Conservation (phyloP, 1,139 yeast species). For the Yamadazyma sp. region DNA sequence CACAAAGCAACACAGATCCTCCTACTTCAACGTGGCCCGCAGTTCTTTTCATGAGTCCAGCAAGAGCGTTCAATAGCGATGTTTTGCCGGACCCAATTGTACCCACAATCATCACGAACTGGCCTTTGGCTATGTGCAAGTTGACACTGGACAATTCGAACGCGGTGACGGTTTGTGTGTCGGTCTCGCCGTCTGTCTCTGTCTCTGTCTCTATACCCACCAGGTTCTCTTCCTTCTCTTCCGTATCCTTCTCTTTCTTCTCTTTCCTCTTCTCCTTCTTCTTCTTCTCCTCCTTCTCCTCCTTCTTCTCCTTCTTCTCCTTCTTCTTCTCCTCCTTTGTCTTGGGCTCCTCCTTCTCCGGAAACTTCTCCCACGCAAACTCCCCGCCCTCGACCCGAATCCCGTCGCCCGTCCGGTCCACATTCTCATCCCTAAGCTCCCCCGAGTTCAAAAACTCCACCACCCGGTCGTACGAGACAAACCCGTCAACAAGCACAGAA, state of each 20-base stretch:
- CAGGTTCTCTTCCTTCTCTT: conserved; percentile 11
- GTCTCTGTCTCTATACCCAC: no score
- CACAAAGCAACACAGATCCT: conserved; percentile 48
- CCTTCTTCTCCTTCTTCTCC: conserved; percentile 8
- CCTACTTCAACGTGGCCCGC: conserved; percentile 33
- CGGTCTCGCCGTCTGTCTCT: no score
- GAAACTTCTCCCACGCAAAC: conserved; percentile 44
- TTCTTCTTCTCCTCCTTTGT: conserved; percentile 12
- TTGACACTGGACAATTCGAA: conserved; percentile 30
- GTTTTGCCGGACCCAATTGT: conserved; percentile 73
- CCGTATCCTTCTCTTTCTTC: conserved; percentile 8
- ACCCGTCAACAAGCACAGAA: conserved; percentile 75
- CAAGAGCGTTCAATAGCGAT: conserved; percentile 51
- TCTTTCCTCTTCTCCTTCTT: conserved; percentile 4
- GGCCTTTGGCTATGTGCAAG: conserved; percentile 50
- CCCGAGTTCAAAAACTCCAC: conserved; percentile 47
- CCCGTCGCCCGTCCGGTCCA: conserved; percentile 9
- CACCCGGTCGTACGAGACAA: conserved; percentile 62
- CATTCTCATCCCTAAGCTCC: conserved; percentile 23
- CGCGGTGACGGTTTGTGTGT: no score
- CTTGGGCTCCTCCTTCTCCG: conserved; percentile 22
- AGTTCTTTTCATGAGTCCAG: conserved; percentile 54
- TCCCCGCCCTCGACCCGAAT: conserved; percentile 26
- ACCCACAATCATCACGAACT: conserved; percentile 71
- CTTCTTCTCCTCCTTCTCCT: conserved; percentile 8